These are phyloP conservation scores for Plantago major DNA, from an alignment of 257 asterid genomes.

Conservation along the genomic window DNA sequence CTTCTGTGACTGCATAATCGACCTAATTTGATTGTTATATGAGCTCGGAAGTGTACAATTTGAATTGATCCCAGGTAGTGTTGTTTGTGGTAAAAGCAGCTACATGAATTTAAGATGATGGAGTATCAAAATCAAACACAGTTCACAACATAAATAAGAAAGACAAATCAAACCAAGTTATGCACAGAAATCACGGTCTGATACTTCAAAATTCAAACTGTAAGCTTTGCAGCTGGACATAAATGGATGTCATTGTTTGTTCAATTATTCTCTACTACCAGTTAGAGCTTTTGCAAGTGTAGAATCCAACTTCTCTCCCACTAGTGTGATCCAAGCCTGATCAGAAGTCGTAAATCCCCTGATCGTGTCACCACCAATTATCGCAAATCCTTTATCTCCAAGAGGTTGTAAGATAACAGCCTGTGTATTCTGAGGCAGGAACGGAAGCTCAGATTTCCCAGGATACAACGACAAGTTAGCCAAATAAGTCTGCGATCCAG, in stretches of 20 bases:
- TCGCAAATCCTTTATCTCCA: constrained; percentile 74
- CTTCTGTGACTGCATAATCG: no score
- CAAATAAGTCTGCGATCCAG: constrained; percentile 92
- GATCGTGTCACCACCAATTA: constrained; percentile 84
- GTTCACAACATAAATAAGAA: no score
- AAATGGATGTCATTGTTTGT: background rate
- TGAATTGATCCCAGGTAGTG: no score
- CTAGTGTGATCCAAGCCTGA: constrained; percentile 94
- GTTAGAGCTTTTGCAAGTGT: constrained; percentile 51
- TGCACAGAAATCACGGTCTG: no score
- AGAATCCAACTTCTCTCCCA: constrained; percentile 83
- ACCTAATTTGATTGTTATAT: no score
- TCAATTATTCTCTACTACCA: constrained; percentile 27
- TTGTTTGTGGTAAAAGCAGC: no score
- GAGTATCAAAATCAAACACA: no score
- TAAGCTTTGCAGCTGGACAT: no score
- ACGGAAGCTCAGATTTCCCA: constrained; percentile 85
- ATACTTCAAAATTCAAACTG: no score
- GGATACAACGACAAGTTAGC: constrained; percentile 96
- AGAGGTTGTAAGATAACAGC: constrained; percentile 95
- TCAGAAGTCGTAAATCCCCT: constrained; percentile 88
- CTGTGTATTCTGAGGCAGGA: constrained; percentile 90
- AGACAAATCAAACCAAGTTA: no score
- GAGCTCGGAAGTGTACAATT: no score
- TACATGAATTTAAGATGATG: no score